phyloP scores from a whole-genome alignment of 2,329 filamentous ascomycete species.

The Sarocladiaceae sp. region DNA sequence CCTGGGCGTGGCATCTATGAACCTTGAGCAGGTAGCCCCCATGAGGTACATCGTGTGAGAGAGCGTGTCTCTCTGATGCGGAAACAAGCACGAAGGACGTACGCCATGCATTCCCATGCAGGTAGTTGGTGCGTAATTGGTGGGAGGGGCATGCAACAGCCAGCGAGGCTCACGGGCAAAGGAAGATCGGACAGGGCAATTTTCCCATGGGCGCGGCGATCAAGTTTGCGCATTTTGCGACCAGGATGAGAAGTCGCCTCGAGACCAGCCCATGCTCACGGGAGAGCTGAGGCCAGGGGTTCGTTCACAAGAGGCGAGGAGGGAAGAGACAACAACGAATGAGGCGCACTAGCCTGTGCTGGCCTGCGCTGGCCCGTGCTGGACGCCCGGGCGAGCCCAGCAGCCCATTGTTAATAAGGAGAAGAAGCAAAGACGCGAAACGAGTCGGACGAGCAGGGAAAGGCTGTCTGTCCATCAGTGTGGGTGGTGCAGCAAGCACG shows the following conservation, averaged over 20 bases:
- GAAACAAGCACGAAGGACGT: no score
- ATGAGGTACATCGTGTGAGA: conserved; percentile 4
- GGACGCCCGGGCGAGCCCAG: not conserved
- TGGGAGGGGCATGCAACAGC: not conserved
- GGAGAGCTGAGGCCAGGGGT: conserved; percentile 6
- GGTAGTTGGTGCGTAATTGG: no score
- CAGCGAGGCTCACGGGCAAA: not conserved
- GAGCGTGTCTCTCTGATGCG: not conserved
- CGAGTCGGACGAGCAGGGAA: no score
- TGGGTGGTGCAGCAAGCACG: no score
- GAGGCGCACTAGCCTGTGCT: not conserved
- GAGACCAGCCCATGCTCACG: not conserved
- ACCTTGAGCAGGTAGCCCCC: not conserved
- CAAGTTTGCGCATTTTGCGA: not conserved
- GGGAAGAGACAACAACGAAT: conserved; percentile 6
- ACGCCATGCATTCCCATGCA: no score
- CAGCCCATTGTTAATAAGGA: no score
- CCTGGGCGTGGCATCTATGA: not conserved
- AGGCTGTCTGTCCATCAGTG: no score
- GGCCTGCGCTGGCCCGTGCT: no score
- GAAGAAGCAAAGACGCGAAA: not conserved
- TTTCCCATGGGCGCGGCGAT: no score
- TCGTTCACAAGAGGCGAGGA: no score
- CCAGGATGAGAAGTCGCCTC: not conserved
- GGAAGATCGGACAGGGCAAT: not conserved